Conservation (phyloP, 805 yeast genomes). For the Teunomyces atbi region DNA sequence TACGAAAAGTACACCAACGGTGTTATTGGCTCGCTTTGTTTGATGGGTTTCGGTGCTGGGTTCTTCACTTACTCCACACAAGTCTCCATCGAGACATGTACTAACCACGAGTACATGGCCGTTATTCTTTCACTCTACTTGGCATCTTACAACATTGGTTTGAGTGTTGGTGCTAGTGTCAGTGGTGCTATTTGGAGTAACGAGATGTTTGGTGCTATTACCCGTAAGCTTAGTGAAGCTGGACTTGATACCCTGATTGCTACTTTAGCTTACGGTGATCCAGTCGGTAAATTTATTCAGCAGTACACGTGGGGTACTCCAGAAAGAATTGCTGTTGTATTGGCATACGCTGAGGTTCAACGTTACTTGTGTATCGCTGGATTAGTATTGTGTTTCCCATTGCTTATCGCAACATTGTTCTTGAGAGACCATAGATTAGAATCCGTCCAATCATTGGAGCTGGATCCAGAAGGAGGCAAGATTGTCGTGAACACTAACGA, state of each 20-base stretch:
- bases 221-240: conserved; percentile 23
- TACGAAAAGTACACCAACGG: conserved; percentile 40
- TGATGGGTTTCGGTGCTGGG: conserved; percentile 73
- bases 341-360: conserved; percentile 60
- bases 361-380: conserved; percentile 56
- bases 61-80: conserved; percentile 66
- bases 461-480: conserved; percentile 12
- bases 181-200: conserved; percentile 76
- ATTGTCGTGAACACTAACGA: conserved; percentile 25
- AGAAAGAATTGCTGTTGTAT: conserved; percentile 55
- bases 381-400: conserved; percentile 51
- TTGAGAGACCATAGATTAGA: conserved; percentile 53
- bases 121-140: conserved; percentile 56
- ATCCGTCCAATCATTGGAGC: conserved; percentile 30
- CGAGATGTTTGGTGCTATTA: conserved; percentile 45
- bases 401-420: conserved; percentile 46
- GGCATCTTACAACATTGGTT: conserved; percentile 59
- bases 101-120: conserved; percentile 65
- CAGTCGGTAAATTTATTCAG: conserved; percentile 45
- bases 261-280: conserved; percentile 48
- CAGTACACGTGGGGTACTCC: conserved; percentile 62
- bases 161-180: conserved; percentile 60
- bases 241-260: conserved; percentile 40
- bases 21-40: conserved; percentile 60
- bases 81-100: conserved; percentile 56